Evolutionary conservation across 2,329 filamentous ascomycete genomes (phyloP), one percentile per base, ranked within the genome.

Genomic region (Raffaelea arxii): DNA sequence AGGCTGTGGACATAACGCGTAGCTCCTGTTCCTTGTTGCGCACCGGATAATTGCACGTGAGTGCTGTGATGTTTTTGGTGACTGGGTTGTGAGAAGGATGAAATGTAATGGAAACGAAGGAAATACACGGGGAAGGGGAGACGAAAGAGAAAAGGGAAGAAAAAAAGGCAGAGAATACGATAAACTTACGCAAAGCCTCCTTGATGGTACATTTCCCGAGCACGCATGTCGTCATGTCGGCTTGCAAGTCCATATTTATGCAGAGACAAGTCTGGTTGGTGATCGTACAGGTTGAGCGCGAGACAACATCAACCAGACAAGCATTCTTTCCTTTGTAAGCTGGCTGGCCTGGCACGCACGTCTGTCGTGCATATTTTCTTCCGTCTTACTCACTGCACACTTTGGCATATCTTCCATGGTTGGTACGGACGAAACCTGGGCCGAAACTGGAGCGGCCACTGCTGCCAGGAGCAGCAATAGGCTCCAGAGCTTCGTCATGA

Each of bases 1-100:
- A 46, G 53, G 46, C 25, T 51, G 58, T 47, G 54, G 59, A 53
- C 4, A 64, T 53, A 25, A 54, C 58, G 19, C 62, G 49, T 35
- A 63, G 53, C 35, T 62, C 57, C 16, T 57, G 53, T 52, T 42
- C 62, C 48, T 61, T 63, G 45, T 59, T 54, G 5, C 48, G 49
- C 6, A 53, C 38, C 12, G 45, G 54, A 11, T 51, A 53, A 37
- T 51, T 46, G 50, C 56, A 63, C 14, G 50, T 52, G 4, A 51
- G 56, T 3, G 55, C 48, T 4, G 54, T 59, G 4, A 54, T 35
- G 46, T 57, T 56, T 19, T 51, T 54, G 7, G 49, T 55, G n/a
- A 41, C 51, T 55, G 24, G 2, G n/a, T n/a, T n/a, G n/a, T n/a
- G n/a, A n/a, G n/a, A n/a, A n/a, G n/a, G n/a, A n/a, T n/a, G n/a